A percentile compares a stretch with the other conserved stretches of the same genome.
Evolutionary conservation across 345 rosid species (phyloP).

Genomic region (Geranium rotundifolium): DNA sequence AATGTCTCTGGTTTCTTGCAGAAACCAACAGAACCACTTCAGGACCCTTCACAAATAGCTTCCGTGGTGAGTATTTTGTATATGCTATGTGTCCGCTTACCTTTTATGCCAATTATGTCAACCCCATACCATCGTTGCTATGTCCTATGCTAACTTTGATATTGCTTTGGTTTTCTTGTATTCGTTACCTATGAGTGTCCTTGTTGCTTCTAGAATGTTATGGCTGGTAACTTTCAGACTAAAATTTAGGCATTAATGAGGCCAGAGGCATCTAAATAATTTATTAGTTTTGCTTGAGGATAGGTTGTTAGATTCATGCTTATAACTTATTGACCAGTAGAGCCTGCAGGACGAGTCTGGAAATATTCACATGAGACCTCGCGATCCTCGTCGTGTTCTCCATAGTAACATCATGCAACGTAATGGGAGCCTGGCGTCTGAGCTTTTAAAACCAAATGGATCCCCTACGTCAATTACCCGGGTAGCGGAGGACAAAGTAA

Average conservation of each 20-base stretch:
- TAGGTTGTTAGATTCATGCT: background rate
- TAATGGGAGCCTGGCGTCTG: conserved; percentile 34
- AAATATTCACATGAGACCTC: conserved; percentile 85
- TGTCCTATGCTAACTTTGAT: background rate
- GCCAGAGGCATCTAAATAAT: background rate
- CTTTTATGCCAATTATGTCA: background rate
- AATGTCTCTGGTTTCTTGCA: conserved; percentile 29
- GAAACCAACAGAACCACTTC: conserved; percentile 34
- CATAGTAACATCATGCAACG: conserved; percentile 51
- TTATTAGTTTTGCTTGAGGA: background rate
- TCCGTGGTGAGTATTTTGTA: conserved; percentile 33
- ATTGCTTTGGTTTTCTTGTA: background rate
- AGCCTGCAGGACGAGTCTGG: conserved; percentile 51
- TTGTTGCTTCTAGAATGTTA: background rate
- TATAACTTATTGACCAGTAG: background rate
- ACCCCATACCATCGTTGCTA: background rate
- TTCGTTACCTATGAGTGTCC: background rate
- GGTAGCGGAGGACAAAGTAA: conserved; percentile 24
- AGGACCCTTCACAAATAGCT: conserved; percentile 28
- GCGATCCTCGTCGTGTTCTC: conserved; percentile 91
- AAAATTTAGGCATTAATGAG: too few relatives aligned
- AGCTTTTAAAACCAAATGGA: conserved; percentile 38
- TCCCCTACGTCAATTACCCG: conserved; percentile 16
- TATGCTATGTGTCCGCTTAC: background rate
- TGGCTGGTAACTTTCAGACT: too few relatives aligned